A percentile compares a stretch with the other conserved stretches of the same genome.
phyloP scores from a whole-genome alignment of 768 basidiomycete species.

The Tulasnella sp. region DNA sequence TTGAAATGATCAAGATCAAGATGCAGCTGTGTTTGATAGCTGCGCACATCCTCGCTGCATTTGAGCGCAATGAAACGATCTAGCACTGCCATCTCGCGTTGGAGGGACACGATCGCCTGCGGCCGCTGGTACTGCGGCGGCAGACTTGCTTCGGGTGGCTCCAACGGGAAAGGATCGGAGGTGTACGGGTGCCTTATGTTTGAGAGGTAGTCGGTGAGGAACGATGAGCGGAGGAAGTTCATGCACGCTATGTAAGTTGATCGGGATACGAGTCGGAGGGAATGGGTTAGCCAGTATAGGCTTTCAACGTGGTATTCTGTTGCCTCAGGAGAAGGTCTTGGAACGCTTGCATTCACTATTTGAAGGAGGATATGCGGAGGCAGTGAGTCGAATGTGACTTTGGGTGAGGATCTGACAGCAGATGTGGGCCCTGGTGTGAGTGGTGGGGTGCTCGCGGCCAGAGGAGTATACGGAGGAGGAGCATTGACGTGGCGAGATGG shows the following conservation, averaged over 20 bases:
- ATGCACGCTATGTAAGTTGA: constrained; percentile 48
- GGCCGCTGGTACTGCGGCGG: constrained; percentile 19
- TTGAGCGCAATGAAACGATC: constrained; percentile 74
- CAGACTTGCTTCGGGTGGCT: constrained; percentile 17
- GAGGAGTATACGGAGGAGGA: not conserved
- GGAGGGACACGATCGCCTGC: constrained; percentile 22
- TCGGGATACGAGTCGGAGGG: constrained; percentile 53
- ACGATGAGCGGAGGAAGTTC: constrained; percentile 68
- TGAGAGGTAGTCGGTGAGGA: constrained; percentile 51
- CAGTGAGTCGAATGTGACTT: constrained; percentile 20
- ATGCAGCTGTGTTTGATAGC: constrained; percentile 58
- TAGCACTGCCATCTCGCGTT: constrained; percentile 63
- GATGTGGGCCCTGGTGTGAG: not conserved
- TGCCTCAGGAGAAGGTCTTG: constrained; percentile 24
- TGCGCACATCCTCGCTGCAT: constrained; percentile 66
- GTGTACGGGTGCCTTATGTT: constrained; percentile 58
- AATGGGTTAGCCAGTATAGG: constrained; percentile 56
- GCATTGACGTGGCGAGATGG: constrained; percentile 1
- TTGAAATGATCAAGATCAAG: constrained; percentile 39
- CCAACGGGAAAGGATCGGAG: constrained; percentile 62
- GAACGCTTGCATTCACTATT: constrained; percentile 56
- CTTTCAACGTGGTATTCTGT: constrained; percentile 41
- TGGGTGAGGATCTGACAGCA: not conserved
- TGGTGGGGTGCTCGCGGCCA: not conserved
- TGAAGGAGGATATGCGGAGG: constrained; percentile 58